Evolutionary conservation across 176 grass and related monocot genomes (phyloP), one percentile per base, ranked within the genome.

Genomic region (Leersia perrieri): DNA sequence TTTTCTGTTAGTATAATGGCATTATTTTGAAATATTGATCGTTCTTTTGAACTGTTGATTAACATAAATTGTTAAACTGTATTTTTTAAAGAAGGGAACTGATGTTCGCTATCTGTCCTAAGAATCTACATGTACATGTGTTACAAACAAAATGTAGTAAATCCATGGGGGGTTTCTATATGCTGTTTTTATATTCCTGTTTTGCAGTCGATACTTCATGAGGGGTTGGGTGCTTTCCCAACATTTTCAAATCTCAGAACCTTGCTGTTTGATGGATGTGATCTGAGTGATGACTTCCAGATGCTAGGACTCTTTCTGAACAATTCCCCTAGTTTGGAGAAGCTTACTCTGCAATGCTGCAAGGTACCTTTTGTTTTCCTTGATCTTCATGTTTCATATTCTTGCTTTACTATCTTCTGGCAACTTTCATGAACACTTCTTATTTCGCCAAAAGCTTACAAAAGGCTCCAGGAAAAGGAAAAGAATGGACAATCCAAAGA

Each of bases 311-410:
- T 49, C 47, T 70, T 81, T 60, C 40, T 79, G 29, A 79, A 27
- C 11, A 81, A 71, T 20, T 9, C 33, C 51, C 51, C 34, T 20
- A 40, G 34, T 41, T 71, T 81, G 44, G 78, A 81, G 78, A 81
- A 71, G 35, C 78, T 81, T 60, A 81, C 33, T n/a, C 33, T 81
- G 49, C 66, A 81, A 16, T n/a, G 14, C 26, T 81, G 78, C 66
- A 60, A 31, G 78, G 78, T 81, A 39, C 2, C 41, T 61, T 15
- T 22, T 3, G 5, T 60, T 47, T 60, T 51, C 44, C 76, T 67
- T 66, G 16, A 32, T 35, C 20, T 67, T 9, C 40, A 42, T 12
- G 8, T 4, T 14, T 42, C 40, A 47, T 33, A 42, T 31, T 66
- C 28, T 30, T 39, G 15, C 47, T 28, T 30, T 32, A 60, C 2